Base-by-base conservation (phyloP, 192 early-diverging fungal genomes). In the Chytriomyces sp. region DNA sequence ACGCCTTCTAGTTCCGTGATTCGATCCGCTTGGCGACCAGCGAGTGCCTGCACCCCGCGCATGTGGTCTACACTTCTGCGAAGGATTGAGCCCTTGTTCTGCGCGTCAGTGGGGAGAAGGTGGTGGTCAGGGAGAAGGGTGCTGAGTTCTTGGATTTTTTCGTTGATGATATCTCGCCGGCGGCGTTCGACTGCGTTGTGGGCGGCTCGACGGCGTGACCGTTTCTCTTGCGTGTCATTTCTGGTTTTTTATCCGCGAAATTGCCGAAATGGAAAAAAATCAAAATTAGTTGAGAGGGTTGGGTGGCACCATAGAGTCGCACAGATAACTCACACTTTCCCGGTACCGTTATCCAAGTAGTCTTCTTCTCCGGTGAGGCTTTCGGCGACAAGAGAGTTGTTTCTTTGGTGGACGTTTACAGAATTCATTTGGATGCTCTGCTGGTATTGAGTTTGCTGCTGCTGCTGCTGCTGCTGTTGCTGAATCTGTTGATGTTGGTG, bases 101-200 rank as follows among this genome's bases (percentile, higher is more conserved):
- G 90, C 6, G 85, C 77, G 69, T 94, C 93, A 68, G 82, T 65
- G 9, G 77, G 67, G n/a, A 75, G 73, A 11, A 75, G 61, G 61
- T 75, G 73, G 72, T 61, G 80, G 48, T 96, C 94, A 46, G 97
- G 97, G 46, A 99, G 84, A 61, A 99, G 81, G 16, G 84, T 88
- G 35, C 88, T 89, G 53, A 99, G 86, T 80, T 99, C 97, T 45
- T 89, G 94, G 76, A 99, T 99, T 79, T 95, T 95, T 82, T 98
- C 97, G 81, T 99, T 99, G 87, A 99, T 99, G 82, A 97, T 96
- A 80, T 99, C 97, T 49, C 96, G 89, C 46, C 97, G 86, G 61
- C 97, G 91, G 63, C 97, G 86, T 83, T 99, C 97, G 43, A 99
- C 97, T 26, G 97, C 97, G 80, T 99, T 99, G 85, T 99, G 97